Percentiles rank a stretch among this genome's conserved stretches.
Conservation (phyloP, 495 filamentous ascomycete genomes). For the Neurospora sublineolata region DNA sequence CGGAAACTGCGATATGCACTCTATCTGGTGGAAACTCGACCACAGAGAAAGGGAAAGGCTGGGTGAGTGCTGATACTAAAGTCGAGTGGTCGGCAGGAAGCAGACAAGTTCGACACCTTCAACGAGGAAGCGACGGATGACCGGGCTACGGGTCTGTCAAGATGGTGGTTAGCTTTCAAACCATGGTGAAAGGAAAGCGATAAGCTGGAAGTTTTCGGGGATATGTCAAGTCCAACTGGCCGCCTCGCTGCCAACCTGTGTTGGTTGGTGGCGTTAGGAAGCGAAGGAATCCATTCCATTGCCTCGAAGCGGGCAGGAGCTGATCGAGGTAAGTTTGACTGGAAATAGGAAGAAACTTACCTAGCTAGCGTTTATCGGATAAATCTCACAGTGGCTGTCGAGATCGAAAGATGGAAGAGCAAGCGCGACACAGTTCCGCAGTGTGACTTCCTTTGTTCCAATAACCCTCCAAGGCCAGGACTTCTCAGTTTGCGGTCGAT, state of each 20-base stretch:
- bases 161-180: not conserved
- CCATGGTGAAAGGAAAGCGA: not conserved
- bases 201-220: not conserved
- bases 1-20: not conserved
- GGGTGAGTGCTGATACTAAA: not conserved
- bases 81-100: not conserved
- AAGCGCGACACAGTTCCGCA: conserved; percentile 10
- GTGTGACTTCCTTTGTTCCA: not conserved
- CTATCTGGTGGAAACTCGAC: not conserved
- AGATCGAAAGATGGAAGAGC: not conserved
- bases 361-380: not conserved
- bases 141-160: not conserved
- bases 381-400: not conserved
- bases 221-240: not conserved
- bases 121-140: not conserved
- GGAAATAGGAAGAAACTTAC: not conserved
- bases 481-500: not conserved
- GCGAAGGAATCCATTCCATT: not conserved
- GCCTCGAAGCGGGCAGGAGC: not conserved
- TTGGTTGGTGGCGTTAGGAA: not conserved
- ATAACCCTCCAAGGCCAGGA: not conserved
- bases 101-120: not conserved
- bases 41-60: not conserved
- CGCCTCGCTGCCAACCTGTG: not conserved
- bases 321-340: not conserved